phyloP scores from a whole-genome alignment of 2,329 filamentous ascomycete genomes.

The Penicillium italicum region DNA sequence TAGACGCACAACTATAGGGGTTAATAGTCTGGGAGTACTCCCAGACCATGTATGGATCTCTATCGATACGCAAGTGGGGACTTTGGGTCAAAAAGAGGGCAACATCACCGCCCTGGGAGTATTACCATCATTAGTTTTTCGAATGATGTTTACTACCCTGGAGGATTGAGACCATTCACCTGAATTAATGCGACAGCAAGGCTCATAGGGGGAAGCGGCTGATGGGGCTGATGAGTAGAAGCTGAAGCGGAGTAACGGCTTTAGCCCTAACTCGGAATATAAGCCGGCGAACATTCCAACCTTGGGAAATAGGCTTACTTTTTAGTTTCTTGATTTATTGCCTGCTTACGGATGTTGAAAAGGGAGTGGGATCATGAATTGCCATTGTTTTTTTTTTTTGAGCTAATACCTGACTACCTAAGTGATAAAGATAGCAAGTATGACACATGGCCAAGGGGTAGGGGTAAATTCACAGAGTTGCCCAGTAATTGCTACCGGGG shows the following conservation, averaged over 20 bases:
- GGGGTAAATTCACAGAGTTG: conserved; percentile 14
- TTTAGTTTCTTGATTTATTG: background rate
- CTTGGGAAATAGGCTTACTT: background rate
- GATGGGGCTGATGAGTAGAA: background rate
- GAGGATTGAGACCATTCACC: background rate
- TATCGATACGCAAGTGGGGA: too few relatives aligned
- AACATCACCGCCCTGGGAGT: too few relatives aligned
- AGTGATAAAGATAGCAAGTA: conserved; percentile 15
- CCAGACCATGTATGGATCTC: conserved; percentile 7
- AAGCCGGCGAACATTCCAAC: background rate
- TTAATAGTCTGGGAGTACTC: background rate
- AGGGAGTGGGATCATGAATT: background rate
- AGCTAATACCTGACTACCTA: conserved; percentile 13
- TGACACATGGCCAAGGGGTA: conserved; percentile 11
- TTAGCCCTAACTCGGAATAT: background rate
- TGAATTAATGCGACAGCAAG: background rate
- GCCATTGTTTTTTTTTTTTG: conserved; percentile 2
- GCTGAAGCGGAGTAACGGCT: background rate
- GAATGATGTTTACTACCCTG: background rate
- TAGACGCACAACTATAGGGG: background rate
- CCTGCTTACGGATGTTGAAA: background rate
- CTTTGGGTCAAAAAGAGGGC: too few relatives aligned
- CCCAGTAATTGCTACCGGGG: conserved; percentile 9
- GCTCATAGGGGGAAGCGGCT: background rate
- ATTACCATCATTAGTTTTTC: conserved; percentile 11